These are phyloP conservation scores for Talaromyces atroroseus DNA, from an alignment of 2,329 filamentous ascomycete genomes.

Conservation along the genomic window DNA sequence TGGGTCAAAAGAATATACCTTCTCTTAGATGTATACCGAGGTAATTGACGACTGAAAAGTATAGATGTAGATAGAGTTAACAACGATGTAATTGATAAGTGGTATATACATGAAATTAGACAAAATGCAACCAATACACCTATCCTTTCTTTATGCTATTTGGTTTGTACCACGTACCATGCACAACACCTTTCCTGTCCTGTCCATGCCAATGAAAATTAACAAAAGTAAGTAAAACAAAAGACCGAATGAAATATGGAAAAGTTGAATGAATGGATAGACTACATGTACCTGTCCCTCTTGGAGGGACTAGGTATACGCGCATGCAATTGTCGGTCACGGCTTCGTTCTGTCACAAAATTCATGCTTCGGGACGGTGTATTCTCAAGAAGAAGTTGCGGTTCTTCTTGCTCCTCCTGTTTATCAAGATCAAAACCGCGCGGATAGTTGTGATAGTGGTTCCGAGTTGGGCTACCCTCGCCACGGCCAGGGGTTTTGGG, in stretches of 20 bases:
- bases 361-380: constrained; percentile 24
- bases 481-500: constrained; percentile 14
- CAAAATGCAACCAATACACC: neutral
- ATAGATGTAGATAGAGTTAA: neutral
- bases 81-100: neutral
- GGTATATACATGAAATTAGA: neutral
- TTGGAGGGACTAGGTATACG: constrained; percentile 34
- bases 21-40: neutral
- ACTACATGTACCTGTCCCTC: constrained; percentile 13
- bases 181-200: neutral
- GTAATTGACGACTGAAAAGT: neutral
- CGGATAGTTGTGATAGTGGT: neutral
- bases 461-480: constrained; percentile 9
- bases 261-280: neutral
- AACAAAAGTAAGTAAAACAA: neutral
- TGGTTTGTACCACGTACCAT: neutral
- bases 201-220: neutral
- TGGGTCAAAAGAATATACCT: neutral
- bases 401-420: constrained; percentile 19
- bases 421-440: constrained; percentile 20
- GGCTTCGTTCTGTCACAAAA: constrained; percentile 28
- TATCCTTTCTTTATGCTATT: neutral
- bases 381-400: constrained; percentile 25
- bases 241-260: neutral
- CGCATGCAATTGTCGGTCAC: constrained; percentile 26